These are phyloP conservation scores for Solanum medicagineum DNA, from an alignment of 257 asterid species.

Conservation along the genomic window DNA sequence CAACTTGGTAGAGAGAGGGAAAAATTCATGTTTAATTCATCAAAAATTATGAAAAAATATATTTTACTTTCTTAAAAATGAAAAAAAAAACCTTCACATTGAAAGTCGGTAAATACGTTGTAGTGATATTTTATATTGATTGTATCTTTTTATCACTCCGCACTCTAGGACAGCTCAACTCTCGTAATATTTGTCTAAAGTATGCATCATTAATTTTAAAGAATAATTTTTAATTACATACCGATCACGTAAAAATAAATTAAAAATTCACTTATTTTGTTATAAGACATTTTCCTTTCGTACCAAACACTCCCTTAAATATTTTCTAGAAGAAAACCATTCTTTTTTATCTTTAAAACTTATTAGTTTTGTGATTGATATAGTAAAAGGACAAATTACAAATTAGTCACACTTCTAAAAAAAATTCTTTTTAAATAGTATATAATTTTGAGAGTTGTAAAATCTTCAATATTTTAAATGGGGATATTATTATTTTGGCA, in stretches of 20 bases:
- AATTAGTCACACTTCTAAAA: not conserved
- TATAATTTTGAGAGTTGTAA: not conserved
- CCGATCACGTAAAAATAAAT: no score
- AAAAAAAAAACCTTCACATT: no score
- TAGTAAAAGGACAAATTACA: not conserved
- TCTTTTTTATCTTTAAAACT: not conserved
- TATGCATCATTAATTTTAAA: not conserved
- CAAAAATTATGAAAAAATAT: no score
- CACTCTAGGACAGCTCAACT: not conserved
- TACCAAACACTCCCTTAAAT: no score
- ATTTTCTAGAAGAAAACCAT: not conserved
- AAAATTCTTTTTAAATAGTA: not conserved
- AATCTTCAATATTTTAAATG: not conserved
- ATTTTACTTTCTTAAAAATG: not conserved
- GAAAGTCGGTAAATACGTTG: no score
- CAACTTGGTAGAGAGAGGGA: not conserved
- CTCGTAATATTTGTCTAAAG: not conserved
- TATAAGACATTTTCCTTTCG: no score
- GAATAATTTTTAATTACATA: no score
- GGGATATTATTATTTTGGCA: not conserved
- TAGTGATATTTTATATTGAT: no score
- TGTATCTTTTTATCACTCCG: not conserved
- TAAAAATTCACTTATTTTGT: no score
- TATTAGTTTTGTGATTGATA: not conserved
- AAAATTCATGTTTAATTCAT: no score